A percentile compares a stretch with the other conserved stretches of the same genome.
Conservation (phyloP, 192 early-diverging fungal genomes). For the Helicostylum pulchrum region DNA sequence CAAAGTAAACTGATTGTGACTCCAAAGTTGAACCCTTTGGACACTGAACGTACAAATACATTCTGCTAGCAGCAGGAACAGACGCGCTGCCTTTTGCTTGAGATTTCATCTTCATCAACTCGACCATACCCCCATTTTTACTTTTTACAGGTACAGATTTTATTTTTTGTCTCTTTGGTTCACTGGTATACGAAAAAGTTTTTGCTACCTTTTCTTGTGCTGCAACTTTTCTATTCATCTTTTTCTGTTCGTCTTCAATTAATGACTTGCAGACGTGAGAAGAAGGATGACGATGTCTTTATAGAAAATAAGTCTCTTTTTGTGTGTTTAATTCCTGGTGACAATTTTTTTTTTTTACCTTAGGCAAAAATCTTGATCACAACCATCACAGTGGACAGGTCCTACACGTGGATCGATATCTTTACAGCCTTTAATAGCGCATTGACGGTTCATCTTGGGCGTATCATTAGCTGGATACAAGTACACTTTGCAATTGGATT, state of each 20-base stretch:
- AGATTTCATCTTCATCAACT: slow-evolving; percentile 20
- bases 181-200: not conserved
- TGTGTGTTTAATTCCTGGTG: not conserved
- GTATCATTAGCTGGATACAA: not conserved
- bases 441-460: not conserved
- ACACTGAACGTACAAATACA: slow-evolving; percentile 10
- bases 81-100: slow-evolving; percentile 15
- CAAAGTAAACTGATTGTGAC: not conserved
- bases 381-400: slow-evolving; percentile 10
- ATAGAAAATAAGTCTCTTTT: not conserved
- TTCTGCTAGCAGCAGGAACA: not conserved
- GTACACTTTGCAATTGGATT: slow-evolving; percentile 4
- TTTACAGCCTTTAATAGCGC: slow-evolving; percentile 5
- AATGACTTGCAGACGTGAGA: not conserved
- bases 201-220: slow-evolving; percentile 12
- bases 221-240: slow-evolving; percentile 1
- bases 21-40: not conserved
- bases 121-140: not conserved
- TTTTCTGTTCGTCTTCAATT: slow-evolving; percentile 5
- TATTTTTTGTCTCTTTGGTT: not conserved
- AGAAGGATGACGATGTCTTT: slow-evolving; percentile 17
- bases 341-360: not conserved
- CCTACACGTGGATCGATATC: slow-evolving; percentile 20
- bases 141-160: slow-evolving; percentile 1
- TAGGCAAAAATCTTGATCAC: slow-evolving; percentile 11